Evolutionary conservation across 1,139 yeast genomes (phyloP).

Genomic region (Hansenula anomala): DNA sequence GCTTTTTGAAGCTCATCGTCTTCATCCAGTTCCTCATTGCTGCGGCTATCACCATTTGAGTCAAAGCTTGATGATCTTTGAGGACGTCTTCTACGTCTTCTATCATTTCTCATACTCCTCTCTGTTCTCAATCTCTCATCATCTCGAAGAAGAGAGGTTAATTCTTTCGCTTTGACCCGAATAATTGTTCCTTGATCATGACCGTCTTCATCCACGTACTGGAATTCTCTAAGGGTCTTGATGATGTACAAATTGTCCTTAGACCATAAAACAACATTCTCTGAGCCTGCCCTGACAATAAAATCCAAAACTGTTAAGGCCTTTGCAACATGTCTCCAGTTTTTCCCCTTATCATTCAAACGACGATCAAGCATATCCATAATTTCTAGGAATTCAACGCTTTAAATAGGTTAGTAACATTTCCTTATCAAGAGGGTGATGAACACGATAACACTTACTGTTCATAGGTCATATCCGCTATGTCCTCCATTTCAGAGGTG

Average conservation of each 20-base stretch:
- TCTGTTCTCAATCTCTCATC: conserved; percentile 80
- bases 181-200: conserved; percentile 87
- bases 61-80: conserved; percentile 20
- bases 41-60: conserved; percentile 18
- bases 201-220: conserved; percentile 72
- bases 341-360: conserved; percentile 92
- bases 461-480: conserved; percentile 71
- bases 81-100: conserved; percentile 23
- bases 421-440: neutral
- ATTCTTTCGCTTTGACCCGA: conserved; percentile 87
- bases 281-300: conserved; percentile 82
- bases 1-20: conserved; percentile 83
- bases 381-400: conserved; percentile 77
- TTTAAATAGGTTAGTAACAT: conserved; percentile 10
- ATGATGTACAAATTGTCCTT: conserved; percentile 85
- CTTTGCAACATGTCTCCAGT: conserved; percentile 97
- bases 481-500: conserved; percentile 77
- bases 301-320: conserved; percentile 85
- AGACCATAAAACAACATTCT: conserved; percentile 91
- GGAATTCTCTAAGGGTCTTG: conserved; percentile 89
- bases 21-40: conserved; percentile 32
- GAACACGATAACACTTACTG: conserved; percentile 15
- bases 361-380: conserved; percentile 96
- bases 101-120: conserved; percentile 44
- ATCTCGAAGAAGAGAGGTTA: conserved; percentile 73